Evolutionary conservation across 805 yeast species (phyloP).

Genomic region (Kodamaea kaohsiungensis): DNA sequence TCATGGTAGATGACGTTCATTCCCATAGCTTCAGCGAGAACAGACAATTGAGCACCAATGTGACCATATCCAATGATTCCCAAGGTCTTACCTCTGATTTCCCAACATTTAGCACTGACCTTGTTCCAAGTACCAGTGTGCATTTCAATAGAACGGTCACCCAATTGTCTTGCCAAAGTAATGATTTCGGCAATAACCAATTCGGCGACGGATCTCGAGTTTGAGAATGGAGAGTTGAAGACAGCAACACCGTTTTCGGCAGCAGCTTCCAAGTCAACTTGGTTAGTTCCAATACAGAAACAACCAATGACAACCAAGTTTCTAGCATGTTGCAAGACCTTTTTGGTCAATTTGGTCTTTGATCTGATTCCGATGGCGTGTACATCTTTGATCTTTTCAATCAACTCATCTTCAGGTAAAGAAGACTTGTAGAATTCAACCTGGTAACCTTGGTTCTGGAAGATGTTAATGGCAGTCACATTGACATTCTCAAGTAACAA

Average conservation of each 20-base stretch:
- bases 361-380: conserved; percentile 99
- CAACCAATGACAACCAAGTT: conserved; percentile 92
- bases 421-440: conserved; percentile 92
- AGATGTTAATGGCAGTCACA: conserved; percentile 84
- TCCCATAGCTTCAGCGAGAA: conserved; percentile 96
- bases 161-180: conserved; percentile 91
- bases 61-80: conserved; percentile 98
- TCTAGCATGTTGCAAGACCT: conserved; percentile 80
- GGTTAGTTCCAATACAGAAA: conserved; percentile 99
- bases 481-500: conserved; percentile 91
- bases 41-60: conserved; percentile 96
- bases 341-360: conserved; percentile 84
- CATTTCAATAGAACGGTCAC: conserved; percentile 94
- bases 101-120: conserved; percentile 95
- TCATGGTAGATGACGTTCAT: conserved; percentile 95
- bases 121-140: conserved; percentile 98
- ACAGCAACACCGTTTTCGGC: conserved; percentile 94
- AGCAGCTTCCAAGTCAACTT: conserved; percentile 90
- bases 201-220: conserved; percentile 98
- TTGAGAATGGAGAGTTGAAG: conserved; percentile 97
- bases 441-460: conserved; percentile 91
- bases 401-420: conserved; percentile 87
- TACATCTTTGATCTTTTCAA: conserved; percentile 88
- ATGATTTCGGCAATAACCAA: conserved; percentile 94
- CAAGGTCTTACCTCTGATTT: conserved; percentile 96